Base-by-base conservation (phyloP, 768 basidiomycete genomes). In the Macrocybe gigantea region DNA sequence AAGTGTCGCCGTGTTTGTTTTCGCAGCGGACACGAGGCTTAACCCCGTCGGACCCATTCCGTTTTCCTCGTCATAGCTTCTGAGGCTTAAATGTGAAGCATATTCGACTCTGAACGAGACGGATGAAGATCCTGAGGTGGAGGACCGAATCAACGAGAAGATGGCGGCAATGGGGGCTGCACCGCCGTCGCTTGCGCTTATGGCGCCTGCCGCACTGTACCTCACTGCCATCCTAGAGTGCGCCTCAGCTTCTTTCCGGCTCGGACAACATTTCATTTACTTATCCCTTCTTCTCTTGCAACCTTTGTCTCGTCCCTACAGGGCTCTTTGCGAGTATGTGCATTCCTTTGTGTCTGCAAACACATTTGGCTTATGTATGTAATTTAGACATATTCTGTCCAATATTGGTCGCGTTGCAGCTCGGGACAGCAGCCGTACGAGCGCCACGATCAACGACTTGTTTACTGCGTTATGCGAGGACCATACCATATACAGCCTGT, bases 151-250 rank as follows among this genome's bases (percentile, higher is more conserved):
- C 45, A 75, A 79, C 53, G 83, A 85, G 45, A 75, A 77, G 36
- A 82, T 88, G 74, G 60, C 57, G 37, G 68, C 67, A 44, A 62
- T 73, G n/a, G 73, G 75, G 29, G 71, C 74, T 9, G 64, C 69
- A 9, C 68, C 80, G 32, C 79, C 82, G 13, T 77, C 72, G 44
- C 63, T 77, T 13, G 63, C 75, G 6, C 73, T 87, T 7, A 64
- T 93, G 22, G 82, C 85, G 7, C 91, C 91, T 4, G 89, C 93
- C 32, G 85, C 90, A 13, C 62, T 96, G 38, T 96, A 94, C 72
- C 74, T 94, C 44, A 94, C 93, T 2, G 92, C 93, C 6, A 89
- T 95, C 53, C 72, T 96, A 31, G 93, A 96, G 93, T 94, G 64
- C 71, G 93, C 78, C 49, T 47, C 45, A 22, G 2, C 22, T 15